Evolutionary conservation across 148 eudicot genomes (phyloP), one percentile per base, ranked within the genome.

Genomic region (Tetragonia tetragonoides): DNA sequence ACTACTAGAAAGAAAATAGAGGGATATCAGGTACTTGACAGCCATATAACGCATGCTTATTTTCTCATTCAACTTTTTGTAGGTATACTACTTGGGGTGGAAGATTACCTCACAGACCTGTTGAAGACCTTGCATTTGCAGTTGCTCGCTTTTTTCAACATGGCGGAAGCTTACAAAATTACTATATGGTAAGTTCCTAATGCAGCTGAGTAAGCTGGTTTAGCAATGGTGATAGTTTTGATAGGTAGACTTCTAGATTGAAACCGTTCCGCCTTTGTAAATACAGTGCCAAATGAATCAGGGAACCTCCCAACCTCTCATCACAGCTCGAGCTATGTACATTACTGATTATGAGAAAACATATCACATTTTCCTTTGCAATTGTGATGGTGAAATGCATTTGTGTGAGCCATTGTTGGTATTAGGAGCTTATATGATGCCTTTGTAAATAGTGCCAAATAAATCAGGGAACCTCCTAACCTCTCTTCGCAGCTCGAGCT

Each of bases 141-240:
- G 98, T 93, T 72, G 99, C 99, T 85, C 97, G 99, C 51, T 95
- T 95, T 86, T 93, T 85, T 74, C 93, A 95, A 75, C 91, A 95
- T 56, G 97, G 97, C 16, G 97, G 97, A 54, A 93, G 97, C 87
- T 86, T 95, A 74, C 93, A 88, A 85, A 95, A 95, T 79, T 95
- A 93, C 86, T 95, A 95, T 85, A 95, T 95, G 98, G 99, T 93
- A 77, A 81, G 71, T 28, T 28, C 34, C 34, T 28, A 28, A 28
- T 28, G 46, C 80, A 18, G 17, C 66, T 75, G 60, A 72, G 60
- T 70, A 73, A 57, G 74, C 60, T 75, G 65, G 37, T 74, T 62
- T 60, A 39, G 59, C 66, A 40, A 40, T 37, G 12, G 7, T 18
- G 10, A 56, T 10, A 57, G 39, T 76, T 28, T 59, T 59, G 64